Percentiles rank a stretch among this genome's conserved stretches.
phyloP scores from a whole-genome alignment of 2,329 filamentous ascomycete genomes.

The Metarhizium anisopliae region DNA sequence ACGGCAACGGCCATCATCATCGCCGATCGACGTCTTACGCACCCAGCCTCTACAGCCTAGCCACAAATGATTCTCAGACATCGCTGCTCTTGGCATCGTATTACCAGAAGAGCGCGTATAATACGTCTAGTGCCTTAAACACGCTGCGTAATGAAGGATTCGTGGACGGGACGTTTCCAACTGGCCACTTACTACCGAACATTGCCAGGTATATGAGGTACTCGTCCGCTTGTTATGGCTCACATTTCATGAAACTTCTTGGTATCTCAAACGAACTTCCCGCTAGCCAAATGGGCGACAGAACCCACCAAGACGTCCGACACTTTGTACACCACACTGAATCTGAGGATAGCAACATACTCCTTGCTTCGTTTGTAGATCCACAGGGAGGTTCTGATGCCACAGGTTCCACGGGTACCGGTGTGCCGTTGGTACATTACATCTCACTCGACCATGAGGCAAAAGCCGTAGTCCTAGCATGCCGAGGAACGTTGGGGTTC shows the following conservation, averaged over 20 bases:
- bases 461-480: slow-evolving; percentile 63
- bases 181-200: slow-evolving; percentile 50
- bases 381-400: slow-evolving; percentile 58
- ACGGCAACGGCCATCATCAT: slow-evolving; percentile 10
- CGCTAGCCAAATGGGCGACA: slow-evolving; percentile 30
- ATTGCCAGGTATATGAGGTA: slow-evolving; percentile 58
- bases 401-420: slow-evolving; percentile 54
- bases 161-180: slow-evolving; percentile 50
- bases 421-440: slow-evolving; percentile 64
- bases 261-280: slow-evolving; percentile 48
- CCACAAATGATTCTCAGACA: slow-evolving; percentile 45
- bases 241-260: slow-evolving; percentile 53
- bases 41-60: slow-evolving; percentile 52
- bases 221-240: slow-evolving; percentile 58
- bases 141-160: slow-evolving; percentile 42
- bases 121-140: slow-evolving; percentile 37
- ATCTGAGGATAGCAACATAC: slow-evolving; percentile 46
- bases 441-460: slow-evolving; percentile 63
- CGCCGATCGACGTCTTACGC: slow-evolving; percentile 23
- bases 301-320: slow-evolving; percentile 50
- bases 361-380: slow-evolving; percentile 64
- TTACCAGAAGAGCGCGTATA: slow-evolving; percentile 38
- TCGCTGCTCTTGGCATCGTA: slow-evolving; percentile 43
- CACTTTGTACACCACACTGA: slow-evolving; percentile 57
- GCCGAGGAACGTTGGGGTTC: slow-evolving; percentile 63